Conservation (phyloP, 164 flowering plant species). For the Berberis thunbergii region DNA sequence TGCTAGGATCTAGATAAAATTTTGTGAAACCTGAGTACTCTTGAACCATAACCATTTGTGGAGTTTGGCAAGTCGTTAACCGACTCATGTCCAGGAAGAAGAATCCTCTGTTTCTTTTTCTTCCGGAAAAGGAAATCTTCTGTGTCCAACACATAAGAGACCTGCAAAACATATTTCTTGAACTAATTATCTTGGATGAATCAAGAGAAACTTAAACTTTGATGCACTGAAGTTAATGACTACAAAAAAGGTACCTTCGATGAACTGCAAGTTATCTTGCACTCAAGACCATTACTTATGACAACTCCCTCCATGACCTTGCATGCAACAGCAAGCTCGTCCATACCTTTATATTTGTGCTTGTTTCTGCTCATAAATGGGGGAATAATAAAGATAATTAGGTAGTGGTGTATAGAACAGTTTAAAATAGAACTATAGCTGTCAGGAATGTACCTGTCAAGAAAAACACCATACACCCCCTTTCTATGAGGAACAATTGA, state of each 20-base stretch:
- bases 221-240: not conserved
- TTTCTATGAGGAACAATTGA: conserved; percentile 43
- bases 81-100: conserved; percentile 9
- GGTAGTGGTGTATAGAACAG: too few relatives aligned
- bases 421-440: too few relatives aligned
- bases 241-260: conserved; percentile 51
- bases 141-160: conserved; percentile 86
- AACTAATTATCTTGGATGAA: too few relatives aligned
- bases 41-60: conserved; percentile 20
- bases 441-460: conserved; percentile 44
- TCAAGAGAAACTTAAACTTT: not conserved
- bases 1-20: conserved; percentile 17
- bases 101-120: conserved; percentile 24
- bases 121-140: conserved; percentile 65
- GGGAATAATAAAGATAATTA: too few relatives aligned
- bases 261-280: conserved; percentile 75
- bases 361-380: conserved; percentile 42
- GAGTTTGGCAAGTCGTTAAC: conserved; percentile 25
- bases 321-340: conserved; percentile 31
- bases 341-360: conserved; percentile 29
- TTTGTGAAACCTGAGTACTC: conserved; percentile 37
- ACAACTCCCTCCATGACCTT: conserved; percentile 53
- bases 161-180: conserved; percentile 27
- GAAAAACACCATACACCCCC: conserved; percentile 47
- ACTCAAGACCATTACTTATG: conserved; percentile 80